phyloP scores from a whole-genome alignment of 768 basidiomycete species.

The Serendipita indica region DNA sequence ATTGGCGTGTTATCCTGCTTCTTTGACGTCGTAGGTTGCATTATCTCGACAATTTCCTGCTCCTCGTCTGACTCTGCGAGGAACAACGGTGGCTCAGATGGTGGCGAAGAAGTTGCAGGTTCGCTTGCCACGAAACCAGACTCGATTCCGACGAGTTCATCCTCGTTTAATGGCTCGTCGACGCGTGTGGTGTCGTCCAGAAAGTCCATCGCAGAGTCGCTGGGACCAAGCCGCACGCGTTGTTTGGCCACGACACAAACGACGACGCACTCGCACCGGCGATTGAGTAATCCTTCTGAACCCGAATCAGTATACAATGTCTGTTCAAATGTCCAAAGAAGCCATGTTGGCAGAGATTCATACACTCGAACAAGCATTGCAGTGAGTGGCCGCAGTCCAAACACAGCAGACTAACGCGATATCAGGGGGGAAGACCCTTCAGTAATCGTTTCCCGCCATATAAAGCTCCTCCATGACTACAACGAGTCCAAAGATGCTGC shows the following conservation, averaged over 20 bases:
- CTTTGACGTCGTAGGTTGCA: background rate
- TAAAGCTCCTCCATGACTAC: constrained; percentile 56
- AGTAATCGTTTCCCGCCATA: constrained; percentile 47
- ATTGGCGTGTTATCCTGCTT: background rate
- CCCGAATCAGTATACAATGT: background rate
- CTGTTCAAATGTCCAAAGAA: constrained; percentile 7
- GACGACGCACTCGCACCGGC: too few species aligned
- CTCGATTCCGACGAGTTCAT: background rate
- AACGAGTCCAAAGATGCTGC: constrained; percentile 76
- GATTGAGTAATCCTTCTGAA: too few species aligned
- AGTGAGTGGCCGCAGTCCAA: constrained; percentile 22
- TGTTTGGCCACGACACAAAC: too few species aligned
- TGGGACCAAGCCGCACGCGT: too few species aligned
- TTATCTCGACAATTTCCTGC: background rate
- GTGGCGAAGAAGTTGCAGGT: background rate
- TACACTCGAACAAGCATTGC: constrained; percentile 32
- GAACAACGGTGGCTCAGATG: background rate
- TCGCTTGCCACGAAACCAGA: background rate
- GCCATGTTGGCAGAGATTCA: constrained; percentile 33
- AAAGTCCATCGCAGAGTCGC: background rate
- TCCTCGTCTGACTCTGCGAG: background rate
- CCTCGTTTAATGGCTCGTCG: background rate
- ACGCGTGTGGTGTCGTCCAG: constrained; percentile 16
- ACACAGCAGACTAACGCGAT: background rate
- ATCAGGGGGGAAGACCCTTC: constrained; percentile 36